Evolutionary conservation across 805 yeast genomes (phyloP).

Genomic region (Pichia deserticola): DNA sequence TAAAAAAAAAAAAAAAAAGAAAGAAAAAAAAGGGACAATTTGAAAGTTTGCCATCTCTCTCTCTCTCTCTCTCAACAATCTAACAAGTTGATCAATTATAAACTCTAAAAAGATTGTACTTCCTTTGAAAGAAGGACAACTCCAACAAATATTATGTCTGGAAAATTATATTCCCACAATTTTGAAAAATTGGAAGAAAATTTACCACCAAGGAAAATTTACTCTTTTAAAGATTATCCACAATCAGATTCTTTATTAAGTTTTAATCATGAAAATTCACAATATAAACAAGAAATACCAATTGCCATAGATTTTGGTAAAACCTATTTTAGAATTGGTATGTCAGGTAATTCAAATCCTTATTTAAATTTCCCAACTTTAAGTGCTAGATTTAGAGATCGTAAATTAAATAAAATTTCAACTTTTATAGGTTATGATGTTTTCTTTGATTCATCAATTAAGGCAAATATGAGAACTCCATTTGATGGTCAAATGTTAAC

Average conservation of each 20-base stretch:
- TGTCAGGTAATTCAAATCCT: conserved; percentile 41
- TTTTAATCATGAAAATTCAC: conserved; percentile 29
- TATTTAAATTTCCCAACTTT: conserved; percentile 60
- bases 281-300: conserved; percentile 52
- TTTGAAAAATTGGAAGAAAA: conserved; percentile 18
- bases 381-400: conserved; percentile 70
- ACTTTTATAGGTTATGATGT: conserved; percentile 81
- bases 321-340: conserved; percentile 50
- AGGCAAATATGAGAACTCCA: conserved; percentile 66
- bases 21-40: too few relatives aligned
- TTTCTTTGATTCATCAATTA: conserved; percentile 59
- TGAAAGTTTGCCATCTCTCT: too few relatives aligned
- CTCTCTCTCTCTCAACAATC: too few relatives aligned
- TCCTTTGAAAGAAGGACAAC: too few relatives aligned
- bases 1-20: too few relatives aligned
- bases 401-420: conserved; percentile 53
- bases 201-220: conserved; percentile 36
- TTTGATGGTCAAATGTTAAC: conserved; percentile 82
- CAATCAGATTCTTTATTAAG: conserved; percentile 38
- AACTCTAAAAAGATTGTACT: too few relatives aligned
- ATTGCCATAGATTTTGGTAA: conserved; percentile 88
- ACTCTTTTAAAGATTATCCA: conserved; percentile 35
- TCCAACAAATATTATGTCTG: background rate
- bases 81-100: too few relatives aligned
- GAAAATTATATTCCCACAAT: conserved; percentile 6